These are phyloP conservation scores for Furcasterigmium sp. DNA, from an alignment of 2,329 filamentous ascomycete genomes.

Conservation along the genomic window DNA sequence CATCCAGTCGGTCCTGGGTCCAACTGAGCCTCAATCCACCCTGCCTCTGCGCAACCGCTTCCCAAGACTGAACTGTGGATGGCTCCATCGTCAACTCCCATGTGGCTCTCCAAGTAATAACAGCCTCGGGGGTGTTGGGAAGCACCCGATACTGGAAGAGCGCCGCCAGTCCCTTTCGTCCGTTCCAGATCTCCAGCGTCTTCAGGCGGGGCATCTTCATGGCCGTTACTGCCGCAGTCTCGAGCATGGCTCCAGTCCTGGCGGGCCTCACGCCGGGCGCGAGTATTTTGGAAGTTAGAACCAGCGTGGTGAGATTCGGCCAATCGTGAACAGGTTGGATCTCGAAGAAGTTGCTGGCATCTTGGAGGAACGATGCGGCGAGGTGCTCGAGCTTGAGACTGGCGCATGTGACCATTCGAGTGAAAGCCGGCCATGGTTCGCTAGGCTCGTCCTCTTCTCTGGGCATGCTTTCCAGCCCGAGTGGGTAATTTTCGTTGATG, in stretches of 20 bases:
- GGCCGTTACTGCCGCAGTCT: slow-evolving; percentile 17
- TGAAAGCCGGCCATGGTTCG: slow-evolving; percentile 11
- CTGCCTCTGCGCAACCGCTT: too few relatives aligned
- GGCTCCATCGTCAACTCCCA: slow-evolving; percentile 20
- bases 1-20: too few relatives aligned
- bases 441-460: slow-evolving; percentile 10
- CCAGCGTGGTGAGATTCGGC: slow-evolving; percentile 23
- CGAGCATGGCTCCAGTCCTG: slow-evolving; percentile 17
- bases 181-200: slow-evolving; percentile 30
- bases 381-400: slow-evolving; percentile 19
- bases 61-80: slow-evolving; percentile 18
- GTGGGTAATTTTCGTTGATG: slow-evolving; percentile 24
- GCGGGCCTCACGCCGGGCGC: slow-evolving; percentile 11
- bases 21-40: too few relatives aligned
- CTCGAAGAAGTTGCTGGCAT: slow-evolving; percentile 22
- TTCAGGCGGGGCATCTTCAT: slow-evolving; percentile 23
- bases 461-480: neutral
- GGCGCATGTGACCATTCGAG: slow-evolving; percentile 12
- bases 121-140: slow-evolving; percentile 9
- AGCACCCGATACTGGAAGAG: slow-evolving; percentile 22
- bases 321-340: slow-evolving; percentile 18
- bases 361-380: slow-evolving; percentile 18
- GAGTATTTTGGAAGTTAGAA: slow-evolving; percentile 23
- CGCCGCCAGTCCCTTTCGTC: slow-evolving; percentile 20
- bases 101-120: slow-evolving; percentile 20